Evolutionary conservation across 306 rosid species (phyloP), one percentile per base, ranked within the genome.

Genomic region (Trifolium dubium): DNA sequence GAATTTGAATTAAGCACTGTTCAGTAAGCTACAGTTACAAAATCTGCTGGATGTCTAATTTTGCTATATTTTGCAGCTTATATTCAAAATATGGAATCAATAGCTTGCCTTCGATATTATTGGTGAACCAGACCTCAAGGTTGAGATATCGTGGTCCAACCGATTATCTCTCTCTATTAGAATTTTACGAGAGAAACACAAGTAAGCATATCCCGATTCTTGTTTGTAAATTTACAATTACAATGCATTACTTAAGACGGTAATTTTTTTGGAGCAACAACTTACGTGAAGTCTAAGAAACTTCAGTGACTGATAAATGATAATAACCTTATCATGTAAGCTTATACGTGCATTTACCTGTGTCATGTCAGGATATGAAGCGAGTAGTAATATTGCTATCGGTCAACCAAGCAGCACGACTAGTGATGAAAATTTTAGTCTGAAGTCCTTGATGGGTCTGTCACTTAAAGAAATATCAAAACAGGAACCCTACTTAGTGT

Each of bases 61-160:
- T 41, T 66, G 35, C 82, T 47, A 55, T 75, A 28, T 58, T 19
- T 41, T 79, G 83, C 86, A 92, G 98, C 77, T 73, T 88, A 61
- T 86, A 85, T 81, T 92, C 98, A 69, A 87, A 78, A 78, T 83
- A 87, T 76, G 91, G 96, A 67, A 86, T 92, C 73, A 88, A 82
- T 76, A 84, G 96, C 80, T 66, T 88, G 80, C 98, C 98, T 3
- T 83, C 98, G 6, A 67, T 92, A 77, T 72, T 92, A 76, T 67
- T 92, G 69, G 85, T 92, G 79, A 90, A 92, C 71, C 84, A 87
- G 80, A 90, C 92, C 6, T 83, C 89, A 74, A 71, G 67, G 67
- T 41, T 84, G 66, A 40, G 85, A 67, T 88, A 92, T 88, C 75
- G 10, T 49, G 98, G 98, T 51, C 84, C 67, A 14, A 90, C 90